Evolutionary conservation across 2,329 filamentous ascomycete species (phyloP).

Genomic region (Sarocladiaceae sp.): DNA sequence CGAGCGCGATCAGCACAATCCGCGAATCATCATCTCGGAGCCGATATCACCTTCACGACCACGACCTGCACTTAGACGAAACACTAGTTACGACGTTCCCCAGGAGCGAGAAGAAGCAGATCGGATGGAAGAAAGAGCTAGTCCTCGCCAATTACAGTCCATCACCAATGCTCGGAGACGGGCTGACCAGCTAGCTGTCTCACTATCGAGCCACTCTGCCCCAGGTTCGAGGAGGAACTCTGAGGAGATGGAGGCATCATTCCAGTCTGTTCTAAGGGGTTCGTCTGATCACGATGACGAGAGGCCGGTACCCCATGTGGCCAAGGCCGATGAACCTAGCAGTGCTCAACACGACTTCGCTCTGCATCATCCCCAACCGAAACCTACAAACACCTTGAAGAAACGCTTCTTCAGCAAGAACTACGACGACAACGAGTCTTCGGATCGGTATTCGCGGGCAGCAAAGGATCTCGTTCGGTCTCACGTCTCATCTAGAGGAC

Average conservation of each 20-base stretch:
- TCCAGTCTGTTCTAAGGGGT: slow-evolving; percentile 26
- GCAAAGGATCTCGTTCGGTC: slow-evolving; percentile 32
- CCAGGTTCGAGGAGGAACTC: slow-evolving; percentile 32
- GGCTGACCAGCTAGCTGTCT: slow-evolving; percentile 34
- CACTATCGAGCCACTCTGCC: slow-evolving; percentile 33
- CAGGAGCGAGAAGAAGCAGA: slow-evolving; percentile 36
- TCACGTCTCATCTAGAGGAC: slow-evolving; percentile 15
- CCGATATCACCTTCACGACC: slow-evolving; percentile 2
- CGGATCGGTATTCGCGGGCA: slow-evolving; percentile 9
- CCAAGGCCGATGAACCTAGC: background rate
- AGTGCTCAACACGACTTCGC: background rate
- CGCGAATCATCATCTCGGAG: slow-evolving; percentile 8
- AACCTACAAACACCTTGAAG: background rate
- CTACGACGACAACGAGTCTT: background rate
- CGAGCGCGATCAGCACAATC: slow-evolving; percentile 11
- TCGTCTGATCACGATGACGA: slow-evolving; percentile 21
- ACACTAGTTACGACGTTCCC: slow-evolving; percentile 38
- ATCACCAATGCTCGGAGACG: slow-evolving; percentile 35
- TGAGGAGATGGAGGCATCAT: slow-evolving; percentile 24
- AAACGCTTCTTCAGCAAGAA: slow-evolving; percentile 4
- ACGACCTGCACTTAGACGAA: slow-evolving; percentile 34
- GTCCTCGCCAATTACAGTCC: slow-evolving; percentile 32
- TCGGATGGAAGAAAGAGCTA: slow-evolving; percentile 31
- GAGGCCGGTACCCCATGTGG: background rate
- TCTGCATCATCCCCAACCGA: background rate